phyloP scores from a whole-genome alignment of 805 yeast genomes.

The Huiozyma sinensis region DNA sequence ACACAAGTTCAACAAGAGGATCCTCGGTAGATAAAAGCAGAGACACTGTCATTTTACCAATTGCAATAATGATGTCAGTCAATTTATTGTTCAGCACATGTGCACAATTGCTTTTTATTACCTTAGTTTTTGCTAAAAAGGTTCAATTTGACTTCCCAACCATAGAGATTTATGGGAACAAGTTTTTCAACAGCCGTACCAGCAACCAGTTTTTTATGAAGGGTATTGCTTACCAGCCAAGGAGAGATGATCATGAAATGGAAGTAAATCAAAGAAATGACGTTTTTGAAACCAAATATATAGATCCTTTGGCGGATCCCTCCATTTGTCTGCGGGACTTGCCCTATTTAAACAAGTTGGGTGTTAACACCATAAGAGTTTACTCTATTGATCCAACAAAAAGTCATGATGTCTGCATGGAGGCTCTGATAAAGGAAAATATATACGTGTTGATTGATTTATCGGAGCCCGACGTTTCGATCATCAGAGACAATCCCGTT shows the following conservation, averaged over 20 bases:
- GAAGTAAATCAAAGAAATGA: constrained; percentile 6
- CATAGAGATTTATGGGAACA: constrained; percentile 58
- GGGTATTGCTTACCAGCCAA: constrained; percentile 82
- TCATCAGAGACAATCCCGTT: constrained; percentile 63
- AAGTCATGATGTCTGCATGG: constrained; percentile 72
- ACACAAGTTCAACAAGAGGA: neutral
- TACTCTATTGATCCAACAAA: constrained; percentile 69
- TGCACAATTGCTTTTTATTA: too few relatives aligned
- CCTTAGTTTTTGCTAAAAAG: too few relatives aligned
- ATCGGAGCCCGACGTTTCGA: constrained; percentile 73
- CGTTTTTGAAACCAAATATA: constrained; percentile 22
- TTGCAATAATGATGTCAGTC: too few relatives aligned
- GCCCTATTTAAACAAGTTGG: constrained; percentile 57
- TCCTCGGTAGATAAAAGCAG: neutral
- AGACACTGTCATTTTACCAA: neutral
- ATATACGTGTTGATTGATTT: constrained; percentile 87
- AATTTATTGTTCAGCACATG: too few relatives aligned
- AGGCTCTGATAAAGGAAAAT: constrained; percentile 66
- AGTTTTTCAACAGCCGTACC: constrained; percentile 60
- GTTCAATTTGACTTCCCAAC: constrained; percentile 13
- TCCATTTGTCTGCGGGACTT: constrained; percentile 69
- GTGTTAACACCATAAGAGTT: constrained; percentile 73
- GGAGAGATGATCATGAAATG: constrained; percentile 32
- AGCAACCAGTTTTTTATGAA: constrained; percentile 79
- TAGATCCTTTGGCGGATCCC: constrained; percentile 72